Conservation (phyloP, 345 rosid genomes). For the Bruguiera parviflora region DNA sequence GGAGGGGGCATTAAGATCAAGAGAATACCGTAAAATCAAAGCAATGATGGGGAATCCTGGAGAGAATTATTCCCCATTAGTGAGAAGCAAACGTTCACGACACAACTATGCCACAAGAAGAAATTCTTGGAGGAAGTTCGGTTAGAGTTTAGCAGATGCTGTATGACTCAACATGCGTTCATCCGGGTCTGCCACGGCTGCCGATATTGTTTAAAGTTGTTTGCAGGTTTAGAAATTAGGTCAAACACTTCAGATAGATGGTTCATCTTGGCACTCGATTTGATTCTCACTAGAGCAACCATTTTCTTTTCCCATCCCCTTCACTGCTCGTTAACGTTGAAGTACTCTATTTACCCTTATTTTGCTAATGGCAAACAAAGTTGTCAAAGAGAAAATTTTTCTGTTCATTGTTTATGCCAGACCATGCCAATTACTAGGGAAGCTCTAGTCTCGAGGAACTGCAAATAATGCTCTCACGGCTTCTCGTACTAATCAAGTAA, state of each 20-base stretch:
- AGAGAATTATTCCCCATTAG: conserved; percentile 39
- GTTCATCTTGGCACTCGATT: not conserved
- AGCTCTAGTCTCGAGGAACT: no score
- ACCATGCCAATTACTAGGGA: no score
- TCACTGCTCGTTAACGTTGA: no score
- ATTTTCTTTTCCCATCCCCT: not conserved
- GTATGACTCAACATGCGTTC: conserved; percentile 1
- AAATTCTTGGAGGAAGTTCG: conserved; percentile 12
- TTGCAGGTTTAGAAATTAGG: conserved; percentile 9
- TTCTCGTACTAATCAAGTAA: no score
- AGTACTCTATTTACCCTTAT: not conserved
- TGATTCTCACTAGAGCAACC: not conserved
- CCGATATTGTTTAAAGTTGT: not conserved
- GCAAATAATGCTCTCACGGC: no score
- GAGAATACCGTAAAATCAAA: conserved; percentile 64
- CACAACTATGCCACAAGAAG: conserved; percentile 25
- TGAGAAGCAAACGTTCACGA: conserved; percentile 40
- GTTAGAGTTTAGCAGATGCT: not conserved
- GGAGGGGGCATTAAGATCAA: conserved; percentile 71
- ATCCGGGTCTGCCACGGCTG: not conserved
- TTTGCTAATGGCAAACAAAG: not conserved
- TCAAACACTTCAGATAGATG: not conserved
- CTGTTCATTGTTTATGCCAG: no score
- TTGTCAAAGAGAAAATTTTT: no score
- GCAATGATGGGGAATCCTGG: conserved; percentile 36